Evolutionary conservation across 148 eudicot genomes (phyloP).

Genomic region (Bassia scoparia): DNA sequence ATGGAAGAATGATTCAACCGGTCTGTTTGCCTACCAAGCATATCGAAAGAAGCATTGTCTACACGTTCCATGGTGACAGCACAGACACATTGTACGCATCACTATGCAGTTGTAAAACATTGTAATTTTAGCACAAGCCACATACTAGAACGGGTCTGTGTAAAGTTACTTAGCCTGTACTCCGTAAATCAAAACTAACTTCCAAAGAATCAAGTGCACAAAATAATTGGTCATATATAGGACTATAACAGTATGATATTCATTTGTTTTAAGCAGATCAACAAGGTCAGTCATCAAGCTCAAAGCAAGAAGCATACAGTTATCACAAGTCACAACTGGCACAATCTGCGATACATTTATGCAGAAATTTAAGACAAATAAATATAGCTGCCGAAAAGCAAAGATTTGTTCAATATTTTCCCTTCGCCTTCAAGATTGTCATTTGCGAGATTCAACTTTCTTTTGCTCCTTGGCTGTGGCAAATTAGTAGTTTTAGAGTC

Average conservation of each 20-base stretch:
- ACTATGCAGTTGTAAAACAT: too few species aligned
- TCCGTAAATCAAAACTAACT: neutral
- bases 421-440: slow-evolving; percentile 21
- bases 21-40: too few species aligned
- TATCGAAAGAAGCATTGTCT: too few species aligned
- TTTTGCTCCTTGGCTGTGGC: slow-evolving; percentile 83
- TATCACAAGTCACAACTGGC: slow-evolving; percentile 14
- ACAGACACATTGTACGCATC: too few species aligned
- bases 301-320: neutral
- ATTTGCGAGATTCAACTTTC: slow-evolving; percentile 86
- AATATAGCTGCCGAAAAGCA: neutral
- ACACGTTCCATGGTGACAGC: too few species aligned
- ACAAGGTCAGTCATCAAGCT: slow-evolving; percentile 14
- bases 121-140: too few species aligned
- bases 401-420: neutral
- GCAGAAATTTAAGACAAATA: slow-evolving; percentile 10
- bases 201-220: neutral
- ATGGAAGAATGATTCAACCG: too few species aligned
- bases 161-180: neutral
- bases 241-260: neutral
- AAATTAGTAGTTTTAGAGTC: neutral
- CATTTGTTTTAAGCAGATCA: slow-evolving; percentile 12
- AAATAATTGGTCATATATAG: neutral
- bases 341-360: slow-evolving; percentile 3
- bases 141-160: too few species aligned